These are phyloP conservation scores for Adansonia gregorii DNA, from an alignment of 441 rosid genomes.

Conservation along the genomic window DNA sequence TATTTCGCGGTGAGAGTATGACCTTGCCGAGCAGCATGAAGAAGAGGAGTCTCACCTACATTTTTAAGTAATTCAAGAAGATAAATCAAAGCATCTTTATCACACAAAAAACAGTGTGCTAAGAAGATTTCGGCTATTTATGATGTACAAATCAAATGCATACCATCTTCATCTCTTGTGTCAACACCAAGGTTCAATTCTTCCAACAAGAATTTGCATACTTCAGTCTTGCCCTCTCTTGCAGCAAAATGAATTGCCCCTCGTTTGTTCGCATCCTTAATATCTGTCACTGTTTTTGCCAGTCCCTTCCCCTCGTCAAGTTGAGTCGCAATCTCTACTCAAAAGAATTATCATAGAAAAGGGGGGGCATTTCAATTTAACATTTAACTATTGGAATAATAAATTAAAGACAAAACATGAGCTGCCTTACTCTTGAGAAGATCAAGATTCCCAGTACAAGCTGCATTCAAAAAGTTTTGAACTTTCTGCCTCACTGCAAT, in stretches of 20 bases:
- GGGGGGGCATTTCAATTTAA: conserved; percentile 17
- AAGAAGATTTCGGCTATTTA: background rate
- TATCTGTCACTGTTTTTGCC: conserved; percentile 64
- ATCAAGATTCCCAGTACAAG: conserved; percentile 72
- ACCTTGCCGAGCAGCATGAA: conserved; percentile 93
- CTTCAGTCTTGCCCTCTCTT: conserved; percentile 81
- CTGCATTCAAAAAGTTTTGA: conserved; percentile 77
- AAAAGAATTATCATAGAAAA: conserved; percentile 24
- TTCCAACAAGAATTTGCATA: conserved; percentile 81
- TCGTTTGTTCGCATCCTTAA: conserved; percentile 89
- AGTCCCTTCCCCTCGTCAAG: conserved; percentile 87
- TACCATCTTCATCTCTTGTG: conserved; percentile 86
- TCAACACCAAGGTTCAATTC: conserved; percentile 72
- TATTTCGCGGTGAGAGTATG: conserved; percentile 72
- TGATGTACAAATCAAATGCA: conserved; percentile 5
- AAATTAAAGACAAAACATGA: background rate
- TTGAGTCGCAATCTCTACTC: conserved; percentile 64
- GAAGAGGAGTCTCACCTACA: conserved; percentile 89
- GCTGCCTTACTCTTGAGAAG: conserved; percentile 72
- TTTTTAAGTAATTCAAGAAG: conserved; percentile 19
- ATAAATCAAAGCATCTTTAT: background rate
- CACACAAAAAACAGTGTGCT: background rate
- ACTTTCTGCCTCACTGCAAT: conserved; percentile 79
- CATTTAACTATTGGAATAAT: background rate
- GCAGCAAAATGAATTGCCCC: conserved; percentile 98